Conservation (phyloP, 805 yeast species). For the Cephaloascus fragrans region DNA sequence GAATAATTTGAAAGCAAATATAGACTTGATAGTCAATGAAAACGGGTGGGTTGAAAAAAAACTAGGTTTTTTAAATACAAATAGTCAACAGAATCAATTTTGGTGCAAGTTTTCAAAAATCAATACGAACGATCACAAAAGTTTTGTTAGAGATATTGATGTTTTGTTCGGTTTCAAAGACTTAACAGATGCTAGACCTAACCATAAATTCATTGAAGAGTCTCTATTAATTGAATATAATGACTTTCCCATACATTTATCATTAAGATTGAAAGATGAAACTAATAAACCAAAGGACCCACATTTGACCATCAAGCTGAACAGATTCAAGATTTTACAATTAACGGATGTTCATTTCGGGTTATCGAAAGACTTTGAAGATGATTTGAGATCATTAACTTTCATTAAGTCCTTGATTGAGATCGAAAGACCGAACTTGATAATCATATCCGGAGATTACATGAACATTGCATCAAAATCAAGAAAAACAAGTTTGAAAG, state of each 20-base stretch:
- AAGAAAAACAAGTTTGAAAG: conserved; percentile 5
- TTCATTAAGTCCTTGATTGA: conserved; percentile 17
- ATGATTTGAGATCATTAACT: conserved; percentile 18
- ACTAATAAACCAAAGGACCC: conserved; percentile 5
- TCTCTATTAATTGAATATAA: conserved; percentile 8
- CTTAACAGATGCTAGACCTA: conserved; percentile 15
- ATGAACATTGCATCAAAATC: conserved; percentile 16
- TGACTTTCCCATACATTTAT: conserved; percentile 9
- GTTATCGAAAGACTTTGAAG: conserved; percentile 15
- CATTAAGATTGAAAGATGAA: conserved; percentile 10
- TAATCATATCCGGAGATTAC: conserved; percentile 31
- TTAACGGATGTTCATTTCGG: conserved; percentile 30
- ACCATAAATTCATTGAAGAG: conserved; percentile 10
- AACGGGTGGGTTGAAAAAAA: conserved; percentile 3
- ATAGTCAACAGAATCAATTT: conserved; percentile 1
- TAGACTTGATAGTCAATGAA: not conserved
- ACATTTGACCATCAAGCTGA: conserved; percentile 6
- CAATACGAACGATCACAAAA: not conserved
- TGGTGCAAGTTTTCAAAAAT: not conserved
- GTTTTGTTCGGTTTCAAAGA: conserved; percentile 21
- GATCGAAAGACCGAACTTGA: conserved; percentile 20
- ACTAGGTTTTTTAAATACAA: conserved; percentile 1
- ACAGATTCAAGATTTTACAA: conserved; percentile 23
- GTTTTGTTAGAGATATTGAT: conserved; percentile 15
- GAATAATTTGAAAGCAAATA: not conserved